Conservation (phyloP, 768 basidiomycete genomes). For the Termitomyces sp. region DNA sequence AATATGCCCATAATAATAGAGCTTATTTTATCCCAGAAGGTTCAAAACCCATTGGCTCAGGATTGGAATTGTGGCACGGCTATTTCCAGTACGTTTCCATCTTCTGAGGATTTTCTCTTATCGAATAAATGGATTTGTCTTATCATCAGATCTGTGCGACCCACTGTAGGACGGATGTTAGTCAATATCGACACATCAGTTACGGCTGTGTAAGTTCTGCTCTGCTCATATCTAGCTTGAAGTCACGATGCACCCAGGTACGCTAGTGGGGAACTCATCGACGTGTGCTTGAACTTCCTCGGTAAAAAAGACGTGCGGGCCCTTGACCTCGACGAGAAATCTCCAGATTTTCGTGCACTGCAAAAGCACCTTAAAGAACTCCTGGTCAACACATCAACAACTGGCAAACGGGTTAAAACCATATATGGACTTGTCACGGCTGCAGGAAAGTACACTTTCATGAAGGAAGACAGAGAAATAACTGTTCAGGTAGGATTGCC, state of each 20-base stretch:
- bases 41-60: conserved; percentile 13
- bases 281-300: conserved; percentile 27
- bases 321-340: conserved; percentile 20
- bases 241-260: conserved; percentile 18
- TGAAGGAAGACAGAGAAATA: conserved; percentile 26
- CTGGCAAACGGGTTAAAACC: conserved; percentile 22
- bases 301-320: conserved; percentile 20
- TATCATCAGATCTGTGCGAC: conserved; percentile 34
- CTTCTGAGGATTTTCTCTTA: neutral
- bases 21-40: conserved; percentile 38
- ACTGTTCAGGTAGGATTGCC: conserved; percentile 33
- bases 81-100: conserved; percentile 42
- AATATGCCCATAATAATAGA: conserved; percentile 38
- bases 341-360: conserved; percentile 24
- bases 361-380: conserved; percentile 34
- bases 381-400: conserved; percentile 24
- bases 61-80: conserved; percentile 42
- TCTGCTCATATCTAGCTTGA: neutral
- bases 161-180: conserved; percentile 31
- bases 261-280: conserved; percentile 22
- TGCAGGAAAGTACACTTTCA: conserved; percentile 36
- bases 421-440: conserved; percentile 30
- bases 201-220: conserved; percentile 34
- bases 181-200: conserved; percentile 45
- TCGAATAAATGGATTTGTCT: neutral